Base-by-base conservation (phyloP, 1,139 yeast genomes). In the Taiozyma sp. region DNA sequence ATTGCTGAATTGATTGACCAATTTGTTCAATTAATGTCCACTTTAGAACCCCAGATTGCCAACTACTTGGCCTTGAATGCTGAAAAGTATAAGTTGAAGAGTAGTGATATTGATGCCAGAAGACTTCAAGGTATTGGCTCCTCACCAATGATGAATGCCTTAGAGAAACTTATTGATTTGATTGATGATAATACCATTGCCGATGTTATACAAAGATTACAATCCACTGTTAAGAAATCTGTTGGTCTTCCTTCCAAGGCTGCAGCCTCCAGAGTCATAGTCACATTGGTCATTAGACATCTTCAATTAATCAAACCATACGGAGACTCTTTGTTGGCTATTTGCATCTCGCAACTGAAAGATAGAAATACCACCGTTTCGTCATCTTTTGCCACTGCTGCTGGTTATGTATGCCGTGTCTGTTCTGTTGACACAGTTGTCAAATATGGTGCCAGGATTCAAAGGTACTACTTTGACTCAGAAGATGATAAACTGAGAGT, bases 201-300 rank as follows among this genome's bases (percentile, higher is more conserved):
- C 0, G 79, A 75, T 3, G 74, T 85, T 44, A 72, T 88, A 7
- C 72, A 70, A 6, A 68, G 65, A 49, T 69, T 82, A 50, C 78
- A 68, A 50, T 68, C 62, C 56, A 70, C 64, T 30, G 68, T 88
- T 8, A 83, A 82, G 55, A 77, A 75, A 53, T 80, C 96, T 0
- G 88, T 91, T 34, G 99, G 98, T 0, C 73, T 93, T 32, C 97
- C 98, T 0, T 89, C 97, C 0, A 90, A 90, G 62, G 90, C 88
- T 1, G 90, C 95, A 43, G 90, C 93, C 0, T 80, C 96, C n/a
- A 78, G 83, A 56, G 84, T 91, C 0, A 66, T 90, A 26, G 88
- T 85, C 8, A 76, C 81, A 26, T 66, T 90, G 51, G 77, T 85
- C 1, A 71, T 80, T 28, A 76, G 83, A 55, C 82, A 85, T 58